phyloP scores from a whole-genome alignment of 257 asterid species.

The Euphrasia confusa region DNA sequence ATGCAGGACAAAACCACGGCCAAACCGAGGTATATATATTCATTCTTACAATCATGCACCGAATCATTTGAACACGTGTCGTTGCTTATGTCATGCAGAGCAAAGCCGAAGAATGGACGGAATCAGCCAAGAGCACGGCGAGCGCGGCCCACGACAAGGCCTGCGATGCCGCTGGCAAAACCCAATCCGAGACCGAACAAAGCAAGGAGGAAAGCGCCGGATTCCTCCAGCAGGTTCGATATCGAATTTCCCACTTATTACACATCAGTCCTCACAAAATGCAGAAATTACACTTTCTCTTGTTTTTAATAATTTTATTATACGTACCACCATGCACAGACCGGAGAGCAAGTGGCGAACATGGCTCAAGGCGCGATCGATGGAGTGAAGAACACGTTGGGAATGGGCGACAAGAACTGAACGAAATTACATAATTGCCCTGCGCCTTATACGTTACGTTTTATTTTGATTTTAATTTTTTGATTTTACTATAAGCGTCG shows the following conservation, averaged over 20 bases:
- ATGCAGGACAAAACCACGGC: conserved; percentile 45
- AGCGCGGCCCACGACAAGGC: conserved; percentile 41
- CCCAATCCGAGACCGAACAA: conserved; percentile 36
- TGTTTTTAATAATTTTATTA: neutral
- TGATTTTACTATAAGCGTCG: conserved; percentile 17
- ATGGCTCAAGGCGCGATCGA: conserved; percentile 76
- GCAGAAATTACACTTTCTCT: neutral
- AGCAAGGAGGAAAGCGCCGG: conserved; percentile 43
- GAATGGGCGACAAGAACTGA: conserved; percentile 59
- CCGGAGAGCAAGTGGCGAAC: conserved; percentile 51
- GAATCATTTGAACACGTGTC: neutral
- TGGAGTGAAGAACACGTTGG: conserved; percentile 69
- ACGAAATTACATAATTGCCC: neutral
- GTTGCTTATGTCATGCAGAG: conserved; percentile 26
- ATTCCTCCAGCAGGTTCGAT: conserved; percentile 50
- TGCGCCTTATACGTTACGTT: neutral
- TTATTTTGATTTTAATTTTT: too few species aligned
- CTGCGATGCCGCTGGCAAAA: conserved; percentile 32
- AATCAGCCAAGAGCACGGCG: conserved; percentile 51
- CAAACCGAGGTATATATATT: conserved; percentile 31
- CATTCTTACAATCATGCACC: neutral
- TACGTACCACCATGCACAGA: conserved; percentile 25
- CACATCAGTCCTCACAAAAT: neutral
- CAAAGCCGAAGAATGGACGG: conserved; percentile 50
- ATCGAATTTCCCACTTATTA: neutral